Percentiles rank a stretch among this genome's conserved stretches.
These are phyloP conservation scores for Sungouiozyma intestinalis DNA, from an alignment of 805 yeast genomes.

Conservation along the genomic window DNA sequence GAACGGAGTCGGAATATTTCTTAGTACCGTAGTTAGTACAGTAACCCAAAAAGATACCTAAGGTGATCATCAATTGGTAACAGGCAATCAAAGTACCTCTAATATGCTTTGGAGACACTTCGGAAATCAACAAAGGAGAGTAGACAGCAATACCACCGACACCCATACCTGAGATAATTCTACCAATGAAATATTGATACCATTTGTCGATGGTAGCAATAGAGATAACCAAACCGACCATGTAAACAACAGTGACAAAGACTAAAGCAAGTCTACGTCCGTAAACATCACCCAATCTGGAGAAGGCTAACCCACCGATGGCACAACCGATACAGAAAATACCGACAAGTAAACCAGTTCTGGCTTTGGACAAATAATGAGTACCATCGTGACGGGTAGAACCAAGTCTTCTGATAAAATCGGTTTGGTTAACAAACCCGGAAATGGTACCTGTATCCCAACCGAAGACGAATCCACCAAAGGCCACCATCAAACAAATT, in stretches of 20 bases:
- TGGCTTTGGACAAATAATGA: constrained; percentile 38
- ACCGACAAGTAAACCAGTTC: constrained; percentile 48
- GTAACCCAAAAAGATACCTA: constrained; percentile 69
- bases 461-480: constrained; percentile 45
- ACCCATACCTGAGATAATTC: constrained; percentile 60
- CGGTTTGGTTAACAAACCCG: constrained; percentile 51
- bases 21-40: constrained; percentile 63
- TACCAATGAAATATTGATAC: constrained; percentile 64
- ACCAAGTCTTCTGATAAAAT: constrained; percentile 51
- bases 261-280: constrained; percentile 51
- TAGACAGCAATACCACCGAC: constrained; percentile 72
- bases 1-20: constrained; percentile 49
- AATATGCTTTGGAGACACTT: constrained; percentile 56
- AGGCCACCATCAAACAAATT: constrained; percentile 25
- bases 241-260: constrained; percentile 43
- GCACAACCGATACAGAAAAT: constrained; percentile 70
- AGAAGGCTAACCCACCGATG: constrained; percentile 53
- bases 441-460: constrained; percentile 63
- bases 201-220: constrained; percentile 44
- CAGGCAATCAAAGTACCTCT: constrained; percentile 65
- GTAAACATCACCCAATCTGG: constrained; percentile 48
- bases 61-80: constrained; percentile 59
- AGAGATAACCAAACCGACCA: constrained; percentile 58
- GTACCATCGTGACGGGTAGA: constrained; percentile 33
- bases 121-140: constrained; percentile 64